These are phyloP conservation scores for Henningerozyma blattae DNA, from an alignment of 805 yeast genomes.

Conservation along the genomic window DNA sequence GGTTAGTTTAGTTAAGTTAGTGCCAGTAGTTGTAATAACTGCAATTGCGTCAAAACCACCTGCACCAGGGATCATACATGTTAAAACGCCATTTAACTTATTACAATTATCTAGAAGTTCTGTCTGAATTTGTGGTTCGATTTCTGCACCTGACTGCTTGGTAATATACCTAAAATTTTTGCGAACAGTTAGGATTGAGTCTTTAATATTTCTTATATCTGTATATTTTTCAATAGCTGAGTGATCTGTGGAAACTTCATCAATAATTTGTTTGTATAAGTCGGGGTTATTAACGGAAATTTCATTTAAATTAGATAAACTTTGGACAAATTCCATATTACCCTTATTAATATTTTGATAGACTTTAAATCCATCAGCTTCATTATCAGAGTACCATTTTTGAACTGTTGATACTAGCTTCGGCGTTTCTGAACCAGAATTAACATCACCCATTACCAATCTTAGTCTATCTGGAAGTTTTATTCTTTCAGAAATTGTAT, in stretches of 20 bases:
- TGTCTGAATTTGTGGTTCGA: slow-evolving; percentile 79
- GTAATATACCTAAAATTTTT: slow-evolving; percentile 49
- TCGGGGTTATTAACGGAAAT: slow-evolving; percentile 23
- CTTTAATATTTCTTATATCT: slow-evolving; percentile 26
- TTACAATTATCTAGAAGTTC: slow-evolving; percentile 46
- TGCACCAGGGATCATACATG: slow-evolving; percentile 98
- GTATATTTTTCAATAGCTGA: slow-evolving; percentile 4
- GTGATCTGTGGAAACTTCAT: slow-evolving; percentile 6
- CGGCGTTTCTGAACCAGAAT: slow-evolving; percentile 91
- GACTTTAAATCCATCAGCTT: slow-evolving; percentile 36
- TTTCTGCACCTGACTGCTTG: slow-evolving; percentile 58
- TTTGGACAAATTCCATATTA: slow-evolving; percentile 43
- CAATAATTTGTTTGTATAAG: slow-evolving; percentile 25
- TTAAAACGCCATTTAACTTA: slow-evolving; percentile 60
- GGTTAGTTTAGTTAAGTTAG: slow-evolving; percentile 24
- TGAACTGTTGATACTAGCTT: slow-evolving; percentile 69
- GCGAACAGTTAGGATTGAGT: slow-evolving; percentile 42
- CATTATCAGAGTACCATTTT: slow-evolving; percentile 49
- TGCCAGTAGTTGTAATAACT: slow-evolving; percentile 42
- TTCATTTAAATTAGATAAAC: slow-evolving; percentile 31
- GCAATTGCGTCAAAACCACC: slow-evolving; percentile 95
- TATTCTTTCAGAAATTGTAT: slow-evolving; percentile 40
- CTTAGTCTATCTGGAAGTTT: slow-evolving; percentile 56
- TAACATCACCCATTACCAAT: slow-evolving; percentile 85
- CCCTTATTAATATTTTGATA: slow-evolving; percentile 46